These are phyloP conservation scores for Botrytis sinoallii DNA, from an alignment of 2,329 filamentous ascomycete genomes.

Conservation along the genomic window DNA sequence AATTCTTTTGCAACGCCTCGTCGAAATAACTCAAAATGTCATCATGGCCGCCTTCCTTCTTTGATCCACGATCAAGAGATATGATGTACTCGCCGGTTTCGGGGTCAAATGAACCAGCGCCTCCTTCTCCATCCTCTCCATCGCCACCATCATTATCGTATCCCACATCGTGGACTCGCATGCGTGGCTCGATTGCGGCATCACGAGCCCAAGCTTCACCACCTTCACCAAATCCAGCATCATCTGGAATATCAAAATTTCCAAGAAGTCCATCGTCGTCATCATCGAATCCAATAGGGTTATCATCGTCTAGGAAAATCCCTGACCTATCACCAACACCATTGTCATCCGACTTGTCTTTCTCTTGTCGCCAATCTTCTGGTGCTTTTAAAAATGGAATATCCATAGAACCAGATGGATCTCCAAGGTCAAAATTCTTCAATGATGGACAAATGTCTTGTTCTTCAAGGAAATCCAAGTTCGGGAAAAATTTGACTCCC, in stretches of 20 bases:
- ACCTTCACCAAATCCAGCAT: slow-evolving; percentile 89
- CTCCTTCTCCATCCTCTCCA: slow-evolving; percentile 48
- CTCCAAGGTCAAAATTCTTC: slow-evolving; percentile 88
- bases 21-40: slow-evolving; percentile 99
- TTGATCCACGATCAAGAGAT: slow-evolving; percentile 70
- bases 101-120: slow-evolving; percentile 57
- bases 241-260: slow-evolving; percentile 62
- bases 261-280: slow-evolving; percentile 69
- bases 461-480: slow-evolving; percentile 71
- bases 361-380: slow-evolving; percentile 77
- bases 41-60: slow-evolving; percentile 67
- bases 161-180: slow-evolving; percentile 70
- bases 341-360: slow-evolving; percentile 53
- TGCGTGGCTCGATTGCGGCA: slow-evolving; percentile 80
- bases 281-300: slow-evolving; percentile 76
- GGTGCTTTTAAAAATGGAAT: slow-evolving; percentile 88
- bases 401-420: slow-evolving; percentile 79
- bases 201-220: slow-evolving; percentile 94
- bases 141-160: slow-evolving; percentile 53
- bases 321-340: slow-evolving; percentile 68
- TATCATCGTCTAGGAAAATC: slow-evolving; percentile 83
- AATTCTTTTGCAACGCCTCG: slow-evolving; percentile 93
- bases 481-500: slow-evolving; percentile 79
- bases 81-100: slow-evolving; percentile 73
- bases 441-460: slow-evolving; percentile 94